Evolutionary conservation across 768 basidiomycete genomes (phyloP), one percentile per base, ranked within the genome.

Genomic region (Macrolepiota albuminosa): DNA sequence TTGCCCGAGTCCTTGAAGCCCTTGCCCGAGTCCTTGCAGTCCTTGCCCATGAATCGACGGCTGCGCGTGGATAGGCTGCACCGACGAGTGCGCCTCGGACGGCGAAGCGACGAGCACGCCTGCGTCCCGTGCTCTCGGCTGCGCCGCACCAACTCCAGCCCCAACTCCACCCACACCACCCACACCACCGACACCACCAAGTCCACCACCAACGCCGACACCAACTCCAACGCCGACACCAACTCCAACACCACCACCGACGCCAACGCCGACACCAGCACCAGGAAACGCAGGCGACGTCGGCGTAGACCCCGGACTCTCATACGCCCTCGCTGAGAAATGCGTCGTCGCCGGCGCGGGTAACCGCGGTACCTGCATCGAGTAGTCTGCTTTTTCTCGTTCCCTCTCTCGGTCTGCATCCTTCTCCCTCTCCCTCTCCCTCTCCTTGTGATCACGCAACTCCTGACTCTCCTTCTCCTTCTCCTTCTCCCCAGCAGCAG

Each of bases 301-400:
- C 1, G 92, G 88, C 0, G 86, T 82, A 1, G 86, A 81, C 3
- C 83, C 72, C 1, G 81, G 66, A 9, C 77, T 73, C 39, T 40
- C 52, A 3, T 94, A 94, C 36, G 89, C 90, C 82, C 87, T 82
- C 9, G 85, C 88, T 16, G 89, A 90, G 67, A 86, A 90, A 68
- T 94, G 92, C 0, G 86, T 85, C 6, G 89, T 84, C 67, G 88
- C 88, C 0, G 93, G 93, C 2, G 89, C 83, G 33, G 93, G 92
- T 14, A 94, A 77, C 18, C 88, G 80, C 2, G 93, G 91, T 6
- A 93, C 79, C 0, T 87, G 84, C 86, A 95, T 92, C 63, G 82
- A 88, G 69, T 93, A 92, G 65, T 92, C 89, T 4, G 87, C 85
- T 67, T 77, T 75, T 61, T 74, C 50, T 10, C 34, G 11, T 7